Evolutionary conservation across 495 filamentous ascomycete genomes (phyloP), one percentile per base, ranked within the genome.

Genomic region (Coniosporium apollinis): DNA sequence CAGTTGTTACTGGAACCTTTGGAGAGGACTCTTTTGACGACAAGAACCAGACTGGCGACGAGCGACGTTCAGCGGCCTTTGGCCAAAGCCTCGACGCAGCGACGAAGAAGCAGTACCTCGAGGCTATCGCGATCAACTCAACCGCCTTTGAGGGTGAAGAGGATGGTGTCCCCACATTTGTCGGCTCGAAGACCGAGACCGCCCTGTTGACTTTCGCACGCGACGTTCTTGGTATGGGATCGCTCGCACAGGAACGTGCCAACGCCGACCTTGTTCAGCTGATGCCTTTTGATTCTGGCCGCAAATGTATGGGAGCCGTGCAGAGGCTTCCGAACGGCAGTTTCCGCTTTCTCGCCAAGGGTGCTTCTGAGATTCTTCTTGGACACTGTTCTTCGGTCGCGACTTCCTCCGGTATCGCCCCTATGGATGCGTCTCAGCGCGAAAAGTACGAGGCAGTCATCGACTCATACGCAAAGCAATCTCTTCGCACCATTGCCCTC

Each of bases 401-500:
- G 1, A 26, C 40, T 2, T 25, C 36, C 2, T 28, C 36, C 44
- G 69, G 75, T 1, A 65, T 65, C 20, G 75, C 83, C 31, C 57
- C 91, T n/a, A 58, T 61, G 1, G 73, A 91, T 47, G 79, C 83
- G 17, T 79, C 72, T 6, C 60, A 59, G 28, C 38, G 38, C 19
- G 58, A 74, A 17, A 67, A 62, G 2, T 56, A 93, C 31, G 63
- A 67, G 28, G 57, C 59, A n/a, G 62, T 79, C 30, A 92, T 93
- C 46, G 67, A 71, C 34, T 62, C 57, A 13, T 96, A 93, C 49
- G 87, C 85, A 10, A 67, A 68, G 8, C 70, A 76, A 10, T 94
- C 87, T 5, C 61, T 96, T 25, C 69, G 87, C 30, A 91, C 87
- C 10, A 92, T 96, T 51, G 81, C 75, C 18, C 63, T 94, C 38